Evolutionary conservation across 2,329 filamentous ascomycete species (phyloP), one percentile per base, ranked within the genome.

Genomic region (Ophiostoma ulmi): DNA sequence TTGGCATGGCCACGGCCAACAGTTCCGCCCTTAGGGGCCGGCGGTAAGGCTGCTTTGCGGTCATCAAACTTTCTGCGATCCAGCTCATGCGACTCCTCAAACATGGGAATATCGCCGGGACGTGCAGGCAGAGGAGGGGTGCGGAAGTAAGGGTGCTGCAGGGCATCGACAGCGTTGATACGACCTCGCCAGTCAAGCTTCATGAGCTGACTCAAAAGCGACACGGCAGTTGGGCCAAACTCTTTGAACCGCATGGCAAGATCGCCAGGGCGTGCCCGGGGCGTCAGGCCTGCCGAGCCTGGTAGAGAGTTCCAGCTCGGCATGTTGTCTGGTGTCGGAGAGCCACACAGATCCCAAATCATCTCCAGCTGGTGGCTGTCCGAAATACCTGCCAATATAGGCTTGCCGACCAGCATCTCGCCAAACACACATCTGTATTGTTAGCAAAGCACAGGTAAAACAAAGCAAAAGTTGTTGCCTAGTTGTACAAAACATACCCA

Each of bases 61-160:
- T 93, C 91, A 74, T 96, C 90, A 75, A 93, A 94, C 80, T 94
- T 96, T 78, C 93, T 88, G 68, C 94, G 88, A 78, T 99, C 95
- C n/a, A 98, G 84, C 79, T 99, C 95, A 80, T 99, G 95, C 64
- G 93, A 97, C 76, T 97, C 94, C 77, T 97, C 92, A 77, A 97
- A 98, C 20, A 83, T 86, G 1, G 95, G 95, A n/a, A 99, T 86
- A 68, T 98, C 93, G 74, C 91, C 90, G 0, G 95, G 93, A 70
- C 87, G 87, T 55, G 94, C 89, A 10, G 95, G 95, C 5, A 91
- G 83, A 4, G 95, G 95, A 0, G 86, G 80, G 71, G 87, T 91
- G 73, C 88, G 90, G 82, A 99, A 98, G 80, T 97, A 99, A 0
- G 92, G 89, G 76, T 99, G 95, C 74, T 96, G 87, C 31, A 99